Base-by-base conservation (phyloP, 179 eudicot species). In the Sideroxylon spinosum region DNA sequence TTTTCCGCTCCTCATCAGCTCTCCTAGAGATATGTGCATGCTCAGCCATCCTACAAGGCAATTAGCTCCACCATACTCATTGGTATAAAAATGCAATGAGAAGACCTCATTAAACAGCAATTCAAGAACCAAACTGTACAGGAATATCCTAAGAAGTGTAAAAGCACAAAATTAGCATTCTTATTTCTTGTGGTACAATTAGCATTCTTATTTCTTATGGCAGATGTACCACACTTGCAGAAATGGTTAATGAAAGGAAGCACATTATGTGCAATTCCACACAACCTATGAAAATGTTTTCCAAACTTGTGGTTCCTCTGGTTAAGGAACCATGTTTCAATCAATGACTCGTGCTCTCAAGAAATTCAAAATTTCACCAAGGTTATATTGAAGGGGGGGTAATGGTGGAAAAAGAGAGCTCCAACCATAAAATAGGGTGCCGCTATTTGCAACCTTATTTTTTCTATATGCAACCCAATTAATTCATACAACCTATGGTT, bases 1-100 rank as follows among this genome's bases (percentile, higher is more conserved):
- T 93, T 56, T 84, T 80, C 73, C 98, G 85, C 79, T 88, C 97
- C 74, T 90, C 92, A 73, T 90, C 87, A 75, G 98, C 99, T 75
- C 78, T 85, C 78, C 78, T 87, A 29, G 93, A 83, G 61, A 94
- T 26, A 82, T 78, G 66, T 26, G 82, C 86, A 81, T 93, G 89
- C 78, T 93, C 97, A 79, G 83, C 82, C 78, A 79, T 69, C 83
- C 99, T 95, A 81, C 79, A 81, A 83, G 46, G 22, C 68, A 55
- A 19, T 37, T 20, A 72, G 65, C 48, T 28, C 28, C 25, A 61
- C 25, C 50, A 76, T 77, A 65, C 14, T 68, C 16, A 49, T 61
- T 50, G 20, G 26, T 46, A 7, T 17, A 23, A 49, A 68, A 32
- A 60, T 44, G 20, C 25, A 74, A 65, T 13, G 12, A 73, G 17